Evolutionary conservation across 768 basidiomycete genomes (phyloP).

Genomic region (Mycena latifolia): DNA sequence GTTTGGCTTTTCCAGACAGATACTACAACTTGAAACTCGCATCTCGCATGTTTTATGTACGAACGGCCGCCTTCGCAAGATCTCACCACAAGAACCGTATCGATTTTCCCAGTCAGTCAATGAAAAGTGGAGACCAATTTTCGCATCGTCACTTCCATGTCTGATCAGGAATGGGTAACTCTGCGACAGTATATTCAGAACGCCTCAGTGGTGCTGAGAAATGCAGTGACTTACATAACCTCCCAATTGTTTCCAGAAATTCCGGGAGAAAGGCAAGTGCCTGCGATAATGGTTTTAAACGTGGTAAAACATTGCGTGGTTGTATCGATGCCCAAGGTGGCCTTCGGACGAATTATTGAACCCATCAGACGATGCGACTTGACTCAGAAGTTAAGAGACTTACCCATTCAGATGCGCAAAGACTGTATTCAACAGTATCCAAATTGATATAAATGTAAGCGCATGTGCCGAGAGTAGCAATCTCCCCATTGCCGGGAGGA

Average conservation of each 20-base stretch:
- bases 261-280: slow-evolving; percentile 14
- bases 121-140: background rate
- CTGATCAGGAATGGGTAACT: background rate
- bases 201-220: slow-evolving; percentile 17
- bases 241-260: slow-evolving; percentile 13
- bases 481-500: slow-evolving; percentile 13
- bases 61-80: slow-evolving; percentile 3
- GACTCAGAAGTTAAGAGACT: slow-evolving; percentile 12
- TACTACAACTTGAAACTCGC: slow-evolving; percentile 4
- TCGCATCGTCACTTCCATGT: background rate
- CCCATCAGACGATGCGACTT: slow-evolving; percentile 9
- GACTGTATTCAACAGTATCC: slow-evolving; percentile 13
- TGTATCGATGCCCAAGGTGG: slow-evolving; percentile 9
- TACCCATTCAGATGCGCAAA: slow-evolving; percentile 5
- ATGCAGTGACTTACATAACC: slow-evolving; percentile 10
- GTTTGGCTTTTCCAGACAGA: background rate
- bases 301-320: slow-evolving; percentile 12
- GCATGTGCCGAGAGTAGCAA: slow-evolving; percentile 9
- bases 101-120: slow-evolving; percentile 3
- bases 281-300: background rate
- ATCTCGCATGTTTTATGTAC: background rate
- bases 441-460: slow-evolving; percentile 13
- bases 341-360: slow-evolving; percentile 8
- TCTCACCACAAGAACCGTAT: slow-evolving; percentile 6
- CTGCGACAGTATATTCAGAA: slow-evolving; percentile 16